phyloP scores from a whole-genome alignment of 2,329 filamentous ascomycete species.

The Aspergillus luchuensis region DNA sequence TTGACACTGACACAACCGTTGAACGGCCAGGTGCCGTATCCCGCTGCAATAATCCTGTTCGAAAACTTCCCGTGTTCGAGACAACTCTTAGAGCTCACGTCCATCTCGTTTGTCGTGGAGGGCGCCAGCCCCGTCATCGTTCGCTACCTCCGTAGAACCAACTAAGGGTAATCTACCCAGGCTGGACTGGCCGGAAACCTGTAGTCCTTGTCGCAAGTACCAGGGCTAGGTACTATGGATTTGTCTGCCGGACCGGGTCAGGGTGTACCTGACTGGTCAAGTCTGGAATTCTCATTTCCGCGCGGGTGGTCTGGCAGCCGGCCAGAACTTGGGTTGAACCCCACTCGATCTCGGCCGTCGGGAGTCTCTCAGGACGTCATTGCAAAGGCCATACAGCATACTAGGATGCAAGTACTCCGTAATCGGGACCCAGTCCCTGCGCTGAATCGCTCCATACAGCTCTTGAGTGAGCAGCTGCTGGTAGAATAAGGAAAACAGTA shows the following conservation, averaged over 20 bases:
- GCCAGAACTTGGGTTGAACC: conserved; percentile 12
- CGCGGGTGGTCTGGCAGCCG: background rate
- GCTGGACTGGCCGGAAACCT: conserved; percentile 8
- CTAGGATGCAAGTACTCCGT: too few species aligned
- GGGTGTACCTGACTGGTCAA: conserved; percentile 5
- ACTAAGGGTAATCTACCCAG: background rate
- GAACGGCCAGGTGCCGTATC: conserved; percentile 2
- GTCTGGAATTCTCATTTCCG: conserved; percentile 1
- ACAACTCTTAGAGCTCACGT: background rate
- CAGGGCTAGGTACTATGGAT: too few species aligned
- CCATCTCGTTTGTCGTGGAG: too few species aligned
- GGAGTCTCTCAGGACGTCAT: background rate
- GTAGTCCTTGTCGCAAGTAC: conserved; percentile 3
- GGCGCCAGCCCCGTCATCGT: too few species aligned
- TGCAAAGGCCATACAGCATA: too few species aligned
- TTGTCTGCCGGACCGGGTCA: background rate
- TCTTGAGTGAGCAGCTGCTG: too few species aligned
- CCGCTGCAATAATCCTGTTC: conserved; percentile 18
- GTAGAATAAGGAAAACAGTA: too few species aligned
- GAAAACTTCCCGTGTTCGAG: conserved; percentile 23
- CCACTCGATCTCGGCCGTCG: conserved; percentile 10
- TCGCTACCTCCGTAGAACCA: too few species aligned
- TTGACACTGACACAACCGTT: conserved; percentile 1
- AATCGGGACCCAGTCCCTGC: too few species aligned
- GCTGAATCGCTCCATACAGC: background rate